Percentiles rank a stretch among this genome's conserved stretches.
These are phyloP conservation scores for Hypsizygus marmoreus DNA, from an alignment of 768 basidiomycete genomes.

Conservation along the genomic window DNA sequence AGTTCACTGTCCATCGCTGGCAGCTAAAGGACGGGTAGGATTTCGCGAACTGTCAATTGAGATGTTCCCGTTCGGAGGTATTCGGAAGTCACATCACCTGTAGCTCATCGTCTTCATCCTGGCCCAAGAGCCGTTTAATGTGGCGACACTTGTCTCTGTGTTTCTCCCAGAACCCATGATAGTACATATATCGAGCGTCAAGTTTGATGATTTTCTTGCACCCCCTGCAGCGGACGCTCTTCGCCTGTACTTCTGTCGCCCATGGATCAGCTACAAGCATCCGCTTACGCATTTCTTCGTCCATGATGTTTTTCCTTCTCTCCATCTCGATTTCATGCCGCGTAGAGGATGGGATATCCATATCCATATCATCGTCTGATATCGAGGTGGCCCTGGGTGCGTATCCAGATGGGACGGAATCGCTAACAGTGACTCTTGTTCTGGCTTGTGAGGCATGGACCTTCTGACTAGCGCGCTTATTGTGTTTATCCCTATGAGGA, in stretches of 20 bases:
- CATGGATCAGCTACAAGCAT: neutral
- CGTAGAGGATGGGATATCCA: neutral
- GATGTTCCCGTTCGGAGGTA: too few species aligned
- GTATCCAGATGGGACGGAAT: neutral
- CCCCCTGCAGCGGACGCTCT: neutral
- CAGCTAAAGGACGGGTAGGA: too few species aligned
- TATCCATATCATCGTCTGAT: neutral
- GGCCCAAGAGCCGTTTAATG: too few species aligned
- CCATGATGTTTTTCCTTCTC: neutral
- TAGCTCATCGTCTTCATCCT: too few species aligned
- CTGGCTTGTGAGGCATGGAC: too few species aligned
- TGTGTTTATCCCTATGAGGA: neutral
- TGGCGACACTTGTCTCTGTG: constrained; percentile 1
- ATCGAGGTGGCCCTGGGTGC: neutral
- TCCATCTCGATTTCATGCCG: neutral
- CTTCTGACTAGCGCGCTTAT: neutral
- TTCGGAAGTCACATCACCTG: too few species aligned
- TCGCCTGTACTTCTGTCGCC: neutral
- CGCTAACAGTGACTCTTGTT: too few species aligned
- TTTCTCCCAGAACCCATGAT: constrained; percentile 1
- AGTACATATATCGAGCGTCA: neutral
- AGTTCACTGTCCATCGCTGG: too few species aligned
- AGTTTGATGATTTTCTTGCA: neutral
- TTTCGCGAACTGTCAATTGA: too few species aligned
- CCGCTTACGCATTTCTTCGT: neutral